phyloP scores from a whole-genome alignment of 2,329 filamentous ascomycete genomes.

The Fulvia fulva region DNA sequence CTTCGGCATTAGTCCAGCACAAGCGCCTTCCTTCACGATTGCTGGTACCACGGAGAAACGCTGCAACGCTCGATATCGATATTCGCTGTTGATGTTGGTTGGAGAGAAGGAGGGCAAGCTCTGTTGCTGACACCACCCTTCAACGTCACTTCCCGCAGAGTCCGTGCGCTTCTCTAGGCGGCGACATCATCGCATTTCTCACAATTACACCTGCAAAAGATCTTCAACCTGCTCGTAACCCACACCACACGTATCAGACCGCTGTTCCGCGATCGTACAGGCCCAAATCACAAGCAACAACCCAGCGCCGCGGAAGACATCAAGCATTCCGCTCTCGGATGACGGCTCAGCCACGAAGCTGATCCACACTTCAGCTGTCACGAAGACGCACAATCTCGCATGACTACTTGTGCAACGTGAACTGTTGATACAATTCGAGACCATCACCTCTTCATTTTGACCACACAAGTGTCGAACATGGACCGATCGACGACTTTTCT shows the following conservation, averaged over 20 bases:
- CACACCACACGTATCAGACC: too few relatives aligned
- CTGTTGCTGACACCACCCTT: not conserved
- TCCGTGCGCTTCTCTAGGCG: not conserved
- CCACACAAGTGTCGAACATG: not conserved
- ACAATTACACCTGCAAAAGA: not conserved
- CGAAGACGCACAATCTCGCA: not conserved
- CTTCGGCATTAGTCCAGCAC: too few relatives aligned
- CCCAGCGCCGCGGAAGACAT: not conserved
- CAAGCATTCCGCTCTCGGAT: not conserved
- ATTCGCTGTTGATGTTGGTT: too few relatives aligned
- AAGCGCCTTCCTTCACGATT: too few relatives aligned
- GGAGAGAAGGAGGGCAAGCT: too few relatives aligned
- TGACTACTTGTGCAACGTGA: not conserved
- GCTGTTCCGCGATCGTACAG: not conserved
- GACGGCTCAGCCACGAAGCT: slow-evolving; percentile 10
- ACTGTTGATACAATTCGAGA: not conserved
- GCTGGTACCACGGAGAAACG: too few relatives aligned
- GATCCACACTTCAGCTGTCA: slow-evolving; percentile 8
- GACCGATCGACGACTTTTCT: slow-evolving; percentile 15
- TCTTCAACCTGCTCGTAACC: not conserved
- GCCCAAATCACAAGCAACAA: not conserved
- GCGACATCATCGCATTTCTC: not conserved
- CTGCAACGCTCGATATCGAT: too few relatives aligned
- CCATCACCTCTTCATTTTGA: not conserved
- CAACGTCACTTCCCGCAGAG: not conserved